Evolutionary conservation across 345 rosid genomes (phyloP).

Genomic region (Hibiscus mutabilis): DNA sequence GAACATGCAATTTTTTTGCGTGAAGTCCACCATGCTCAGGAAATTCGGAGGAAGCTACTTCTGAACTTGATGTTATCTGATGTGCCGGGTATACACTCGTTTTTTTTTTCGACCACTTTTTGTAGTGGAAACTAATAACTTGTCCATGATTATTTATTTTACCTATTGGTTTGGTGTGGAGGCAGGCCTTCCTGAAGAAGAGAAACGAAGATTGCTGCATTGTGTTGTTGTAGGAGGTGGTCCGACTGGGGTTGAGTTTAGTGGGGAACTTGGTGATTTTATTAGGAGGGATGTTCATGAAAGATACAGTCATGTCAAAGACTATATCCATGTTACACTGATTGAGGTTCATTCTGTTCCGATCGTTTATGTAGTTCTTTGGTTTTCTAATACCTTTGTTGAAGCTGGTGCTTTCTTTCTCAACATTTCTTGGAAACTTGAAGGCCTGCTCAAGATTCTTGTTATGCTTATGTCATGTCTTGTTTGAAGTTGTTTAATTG

Average conservation of each 20-base stretch:
- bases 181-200: slow-evolving; percentile 66
- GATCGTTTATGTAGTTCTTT: not conserved
- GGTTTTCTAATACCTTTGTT: not conserved
- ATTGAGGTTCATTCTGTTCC: slow-evolving; percentile 56
- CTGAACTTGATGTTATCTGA: slow-evolving; percentile 94
- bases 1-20: slow-evolving; percentile 79
- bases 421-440: slow-evolving; percentile 1
- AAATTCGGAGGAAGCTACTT: slow-evolving; percentile 81
- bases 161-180: slow-evolving; percentile 10
- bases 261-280: slow-evolving; percentile 95
- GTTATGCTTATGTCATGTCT: not conserved
- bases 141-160: not conserved
- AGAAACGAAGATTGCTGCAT: slow-evolving; percentile 73
- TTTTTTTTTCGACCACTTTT: not conserved
- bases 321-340: slow-evolving; percentile 79
- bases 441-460: not conserved
- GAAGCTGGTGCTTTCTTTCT: not conserved
- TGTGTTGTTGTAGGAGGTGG: slow-evolving; percentile 99
- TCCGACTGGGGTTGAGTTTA: slow-evolving; percentile 96
- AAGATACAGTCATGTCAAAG: slow-evolving; percentile 77
- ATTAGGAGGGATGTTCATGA: slow-evolving; percentile 79
- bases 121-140: not conserved
- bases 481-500: not conserved
- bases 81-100: slow-evolving; percentile 48
- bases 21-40: slow-evolving; percentile 94